These are phyloP conservation scores for Cladosporium sp. DNA, from an alignment of 2,329 filamentous ascomycete species.

Conservation along the genomic window DNA sequence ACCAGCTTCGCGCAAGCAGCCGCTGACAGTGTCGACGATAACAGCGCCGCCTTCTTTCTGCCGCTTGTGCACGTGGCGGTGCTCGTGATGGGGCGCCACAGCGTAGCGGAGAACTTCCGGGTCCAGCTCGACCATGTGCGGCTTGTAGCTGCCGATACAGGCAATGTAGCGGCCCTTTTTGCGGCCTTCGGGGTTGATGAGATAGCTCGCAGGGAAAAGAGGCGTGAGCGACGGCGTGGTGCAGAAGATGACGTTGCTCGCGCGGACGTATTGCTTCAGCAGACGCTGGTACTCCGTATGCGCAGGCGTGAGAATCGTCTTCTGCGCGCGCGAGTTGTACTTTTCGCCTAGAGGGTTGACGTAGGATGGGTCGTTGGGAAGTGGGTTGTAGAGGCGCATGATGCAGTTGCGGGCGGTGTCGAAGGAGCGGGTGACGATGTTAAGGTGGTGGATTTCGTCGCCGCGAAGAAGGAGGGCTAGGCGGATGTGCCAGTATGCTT, in stretches of 20 bases:
- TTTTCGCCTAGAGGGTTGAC: slow-evolving; percentile 38
- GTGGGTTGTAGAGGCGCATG: slow-evolving; percentile 55
- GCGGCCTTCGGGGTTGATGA: slow-evolving; percentile 71
- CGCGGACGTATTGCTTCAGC: slow-evolving; percentile 69
- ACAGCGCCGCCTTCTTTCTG: slow-evolving; percentile 61
- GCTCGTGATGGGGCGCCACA: slow-evolving; percentile 55
- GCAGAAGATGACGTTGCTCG: slow-evolving; percentile 81
- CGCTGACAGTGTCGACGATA: slow-evolving; percentile 70
- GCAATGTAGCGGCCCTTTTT: slow-evolving; percentile 72
- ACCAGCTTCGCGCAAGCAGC: slow-evolving; percentile 79
- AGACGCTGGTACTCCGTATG: slow-evolving; percentile 71
- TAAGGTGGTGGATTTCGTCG: slow-evolving; percentile 72
- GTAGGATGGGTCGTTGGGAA: slow-evolving; percentile 39
- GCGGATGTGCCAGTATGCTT: slow-evolving; percentile 93
- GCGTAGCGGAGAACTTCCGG: slow-evolving; percentile 71
- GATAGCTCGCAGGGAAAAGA: slow-evolving; percentile 71
- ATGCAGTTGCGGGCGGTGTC: slow-evolving; percentile 58
- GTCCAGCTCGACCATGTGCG: slow-evolving; percentile 81
- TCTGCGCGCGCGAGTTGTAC: slow-evolving; percentile 55
- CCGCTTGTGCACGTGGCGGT: slow-evolving; percentile 65
- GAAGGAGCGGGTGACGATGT: slow-evolving; percentile 79
- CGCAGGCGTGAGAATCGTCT: slow-evolving; percentile 67
- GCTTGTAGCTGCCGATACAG: slow-evolving; percentile 69
- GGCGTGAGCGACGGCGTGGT: slow-evolving; percentile 76
- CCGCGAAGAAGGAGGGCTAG: slow-evolving; percentile 74